Base-by-base conservation (phyloP, 1,139 yeast genomes). In the Yamadazyma atlantica region DNA sequence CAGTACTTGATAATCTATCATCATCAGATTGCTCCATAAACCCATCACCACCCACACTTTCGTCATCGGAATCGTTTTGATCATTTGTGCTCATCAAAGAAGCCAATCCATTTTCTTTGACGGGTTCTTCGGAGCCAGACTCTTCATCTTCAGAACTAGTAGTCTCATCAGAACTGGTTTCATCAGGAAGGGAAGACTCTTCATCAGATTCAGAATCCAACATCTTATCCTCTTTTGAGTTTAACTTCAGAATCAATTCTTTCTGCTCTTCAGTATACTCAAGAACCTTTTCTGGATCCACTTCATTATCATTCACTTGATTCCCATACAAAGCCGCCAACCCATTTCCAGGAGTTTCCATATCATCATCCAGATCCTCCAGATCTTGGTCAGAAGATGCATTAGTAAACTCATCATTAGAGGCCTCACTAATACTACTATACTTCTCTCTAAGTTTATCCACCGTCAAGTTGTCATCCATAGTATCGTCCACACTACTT, bases 401-500 rank as follows among this genome's bases (percentile, higher is more conserved):
- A 31, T 43, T 42, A 2, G 48, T 42, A 14, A 37, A 37, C 11
- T 46, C 42, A n/a, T 35, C 43, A 29, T 26, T 37, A 3, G 62
- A 50, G 10, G 44, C 50, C 24, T 73, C 73, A 36, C 82, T 47
- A 21, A 21, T 29, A 19, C 36, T 39, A 10, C 83, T 75, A 56
- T 87, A 87, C 54, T 87, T 87, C 33, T 67, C 68, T 27, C 70
- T 68, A 39, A 87, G 66, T 50, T 86, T 80, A 18, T 84, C 90
- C 2, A 85, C 74, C 0, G 88, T 69, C 29, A 87, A 63, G 24
- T 74, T 60, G 41, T 75, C 73, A 48, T 84, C 89, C 40, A 72
- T 68, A 7, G 54, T 50, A 25, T 50, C 60, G 14, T 51, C 56
- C 3, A 49, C 57, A 4, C 57, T 60, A 14, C 64, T 72, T 7